These are phyloP conservation scores for Hanseniaspora valbyensis DNA, from an alignment of 805 yeast species.

Conservation along the genomic window DNA sequence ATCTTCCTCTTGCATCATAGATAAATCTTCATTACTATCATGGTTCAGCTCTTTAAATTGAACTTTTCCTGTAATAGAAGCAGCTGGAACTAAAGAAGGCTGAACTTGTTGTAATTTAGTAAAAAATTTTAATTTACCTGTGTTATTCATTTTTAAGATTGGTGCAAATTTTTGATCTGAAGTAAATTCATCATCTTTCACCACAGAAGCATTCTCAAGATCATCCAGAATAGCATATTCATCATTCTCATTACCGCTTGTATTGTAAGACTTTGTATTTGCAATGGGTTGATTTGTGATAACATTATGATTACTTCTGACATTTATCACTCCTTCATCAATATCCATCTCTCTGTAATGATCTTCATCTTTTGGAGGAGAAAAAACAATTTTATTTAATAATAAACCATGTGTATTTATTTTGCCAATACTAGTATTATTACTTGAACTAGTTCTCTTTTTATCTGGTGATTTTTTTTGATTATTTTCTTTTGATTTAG, in stretches of 20 bases:
- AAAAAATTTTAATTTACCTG: conserved; percentile 12
- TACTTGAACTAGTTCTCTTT: neutral
- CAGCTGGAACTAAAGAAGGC: conserved; percentile 13
- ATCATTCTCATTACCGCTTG: neutral
- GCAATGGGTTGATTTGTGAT: conserved; percentile 11
- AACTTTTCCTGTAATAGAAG: conserved; percentile 10
- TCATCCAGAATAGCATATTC: conserved; percentile 4
- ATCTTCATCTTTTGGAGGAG: conserved; percentile 14
- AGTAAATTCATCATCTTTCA: conserved; percentile 15
- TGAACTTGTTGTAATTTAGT: conserved; percentile 12
- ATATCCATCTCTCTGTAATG: conserved; percentile 10
- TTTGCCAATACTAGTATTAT: neutral
- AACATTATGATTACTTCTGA: conserved; percentile 2
- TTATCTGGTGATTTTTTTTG: neutral
- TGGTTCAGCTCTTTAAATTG: neutral
- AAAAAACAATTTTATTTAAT: conserved; percentile 8
- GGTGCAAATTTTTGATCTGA: conserved; percentile 12
- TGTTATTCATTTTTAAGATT: conserved; percentile 9
- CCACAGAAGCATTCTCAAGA: conserved; percentile 7
- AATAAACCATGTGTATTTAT: conserved; percentile 12
- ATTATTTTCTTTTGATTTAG: neutral
- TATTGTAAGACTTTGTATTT: neutral
- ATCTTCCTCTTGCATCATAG: conserved; percentile 6
- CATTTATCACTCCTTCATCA: neutral
- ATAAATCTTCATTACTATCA: neutral